Evolutionary conservation across 1,284 basidiomycete genomes (phyloP).

Genomic region (Coniferiporia weirii): DNA sequence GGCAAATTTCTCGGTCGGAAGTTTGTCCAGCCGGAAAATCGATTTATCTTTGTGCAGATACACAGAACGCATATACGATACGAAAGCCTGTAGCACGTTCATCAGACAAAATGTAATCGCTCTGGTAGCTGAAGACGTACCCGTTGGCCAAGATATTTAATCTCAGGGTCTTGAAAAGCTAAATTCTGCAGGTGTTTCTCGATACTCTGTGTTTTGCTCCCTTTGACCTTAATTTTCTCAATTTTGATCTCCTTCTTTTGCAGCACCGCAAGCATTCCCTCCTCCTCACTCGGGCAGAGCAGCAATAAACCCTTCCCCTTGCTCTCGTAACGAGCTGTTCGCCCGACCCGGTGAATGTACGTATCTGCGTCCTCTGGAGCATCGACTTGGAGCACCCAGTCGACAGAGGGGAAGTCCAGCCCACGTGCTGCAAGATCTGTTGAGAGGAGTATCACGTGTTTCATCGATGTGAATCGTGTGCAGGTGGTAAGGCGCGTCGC

Average conservation of each 20-base stretch:
- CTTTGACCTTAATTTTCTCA: conserved; percentile 85
- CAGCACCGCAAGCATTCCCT: conserved; percentile 77
- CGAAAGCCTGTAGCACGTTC: conserved; percentile 70
- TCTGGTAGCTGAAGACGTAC: conserved; percentile 40
- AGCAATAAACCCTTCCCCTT: conserved; percentile 86
- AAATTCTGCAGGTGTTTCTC: conserved; percentile 89
- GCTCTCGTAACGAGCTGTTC: conserved; percentile 91
- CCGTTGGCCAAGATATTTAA: conserved; percentile 94
- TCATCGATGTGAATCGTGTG: conserved; percentile 73
- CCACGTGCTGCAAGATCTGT: conserved; percentile 98
- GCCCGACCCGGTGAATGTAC: conserved; percentile 95
- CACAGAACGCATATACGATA: conserved; percentile 92
- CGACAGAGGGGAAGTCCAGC: conserved; percentile 93
- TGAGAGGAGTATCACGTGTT: conserved; percentile 82
- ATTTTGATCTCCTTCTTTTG: conserved; percentile 72
- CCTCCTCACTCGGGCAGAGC: conserved; percentile 86
- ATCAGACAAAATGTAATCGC: conserved; percentile 4
- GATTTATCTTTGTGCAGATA: conserved; percentile 93
- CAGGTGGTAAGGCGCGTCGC: conserved; percentile 81
- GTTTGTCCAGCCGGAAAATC: conserved; percentile 81
- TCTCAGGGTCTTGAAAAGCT: conserved; percentile 93
- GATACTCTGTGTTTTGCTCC: conserved; percentile 84
- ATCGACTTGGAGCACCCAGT: conserved; percentile 98
- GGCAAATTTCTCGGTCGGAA: conserved; percentile 84
- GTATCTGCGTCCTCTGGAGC: conserved; percentile 98